These are phyloP conservation scores for Przewalskia tangutica DNA, from an alignment of 257 asterid genomes.

Conservation along the genomic window DNA sequence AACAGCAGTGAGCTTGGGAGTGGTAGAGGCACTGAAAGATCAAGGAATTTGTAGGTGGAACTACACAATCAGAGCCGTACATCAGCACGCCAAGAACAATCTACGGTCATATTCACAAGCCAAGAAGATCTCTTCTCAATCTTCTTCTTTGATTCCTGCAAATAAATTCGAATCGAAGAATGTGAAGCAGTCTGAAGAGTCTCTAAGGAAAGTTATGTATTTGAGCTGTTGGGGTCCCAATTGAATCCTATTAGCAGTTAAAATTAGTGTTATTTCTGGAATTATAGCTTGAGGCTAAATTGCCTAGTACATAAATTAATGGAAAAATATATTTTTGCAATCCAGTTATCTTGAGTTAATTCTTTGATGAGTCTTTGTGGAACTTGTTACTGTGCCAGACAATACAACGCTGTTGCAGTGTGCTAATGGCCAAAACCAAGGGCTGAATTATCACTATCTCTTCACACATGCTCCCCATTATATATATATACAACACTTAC, in stretches of 20 bases:
- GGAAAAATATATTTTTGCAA: too few species aligned
- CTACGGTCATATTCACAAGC: slow-evolving; percentile 6
- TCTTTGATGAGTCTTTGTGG: too few species aligned
- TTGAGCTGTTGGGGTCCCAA: slow-evolving; percentile 27
- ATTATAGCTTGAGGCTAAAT: neutral
- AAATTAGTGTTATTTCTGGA: too few species aligned
- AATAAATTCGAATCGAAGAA: neutral
- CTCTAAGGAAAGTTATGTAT: slow-evolving; percentile 20
- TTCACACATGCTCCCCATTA: too few species aligned
- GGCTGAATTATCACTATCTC: too few species aligned
- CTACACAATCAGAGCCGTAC: neutral
- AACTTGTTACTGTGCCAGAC: too few species aligned
- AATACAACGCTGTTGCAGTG: too few species aligned
- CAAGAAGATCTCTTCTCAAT: neutral
- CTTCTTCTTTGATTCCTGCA: neutral
- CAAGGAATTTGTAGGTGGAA: slow-evolving; percentile 20
- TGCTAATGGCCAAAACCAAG: too few species aligned
- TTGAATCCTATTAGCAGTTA: neutral
- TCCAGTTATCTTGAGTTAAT: too few species aligned
- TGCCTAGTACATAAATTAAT: too few species aligned
- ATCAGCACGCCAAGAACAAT: slow-evolving; percentile 10
- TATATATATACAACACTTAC: too few species aligned
- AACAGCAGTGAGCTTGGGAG: slow-evolving; percentile 10
- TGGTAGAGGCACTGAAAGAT: slow-evolving; percentile 21
- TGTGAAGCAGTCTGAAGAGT: slow-evolving; percentile 10